Evolutionary conservation across 1,284 basidiomycete genomes (phyloP).

Genomic region (Gastroboletus turbinatus): DNA sequence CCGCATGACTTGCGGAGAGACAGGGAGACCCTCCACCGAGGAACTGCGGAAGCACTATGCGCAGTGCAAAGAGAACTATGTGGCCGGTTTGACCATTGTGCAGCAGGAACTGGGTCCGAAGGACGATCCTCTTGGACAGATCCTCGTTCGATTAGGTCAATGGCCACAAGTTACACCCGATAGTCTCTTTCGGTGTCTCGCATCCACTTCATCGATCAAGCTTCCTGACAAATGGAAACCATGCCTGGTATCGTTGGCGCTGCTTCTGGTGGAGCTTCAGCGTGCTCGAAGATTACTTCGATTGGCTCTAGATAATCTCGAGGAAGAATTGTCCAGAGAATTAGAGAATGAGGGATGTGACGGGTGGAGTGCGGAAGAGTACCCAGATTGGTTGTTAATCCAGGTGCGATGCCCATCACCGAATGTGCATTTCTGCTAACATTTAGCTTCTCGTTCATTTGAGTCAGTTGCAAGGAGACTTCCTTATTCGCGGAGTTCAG

Average conservation of each 20-base stretch:
- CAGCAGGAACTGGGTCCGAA: neutral
- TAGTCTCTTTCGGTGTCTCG: neutral
- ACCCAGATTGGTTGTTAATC: neutral
- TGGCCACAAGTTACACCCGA: neutral
- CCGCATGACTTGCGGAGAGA: too few relatives aligned
- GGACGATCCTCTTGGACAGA: neutral
- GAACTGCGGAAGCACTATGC: too few relatives aligned
- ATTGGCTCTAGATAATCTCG: neutral
- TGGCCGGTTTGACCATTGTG: neutral
- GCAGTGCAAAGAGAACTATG: neutral
- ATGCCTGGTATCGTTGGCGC: neutral
- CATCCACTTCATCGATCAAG: neutral
- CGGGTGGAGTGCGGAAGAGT: neutral
- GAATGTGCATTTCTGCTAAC: too few relatives aligned
- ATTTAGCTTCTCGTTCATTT: too few relatives aligned
- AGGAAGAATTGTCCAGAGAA: neutral
- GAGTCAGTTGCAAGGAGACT: neutral
- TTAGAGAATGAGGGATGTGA: neutral
- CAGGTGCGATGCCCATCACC: neutral
- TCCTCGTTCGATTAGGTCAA: neutral
- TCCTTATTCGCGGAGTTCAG: neutral
- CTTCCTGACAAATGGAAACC: neutral
- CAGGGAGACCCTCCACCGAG: too few relatives aligned
- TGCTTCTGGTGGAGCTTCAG: neutral
- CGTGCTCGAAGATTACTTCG: neutral